Conservation (phyloP, 345 rosid species). For the Salix viminalis region DNA sequence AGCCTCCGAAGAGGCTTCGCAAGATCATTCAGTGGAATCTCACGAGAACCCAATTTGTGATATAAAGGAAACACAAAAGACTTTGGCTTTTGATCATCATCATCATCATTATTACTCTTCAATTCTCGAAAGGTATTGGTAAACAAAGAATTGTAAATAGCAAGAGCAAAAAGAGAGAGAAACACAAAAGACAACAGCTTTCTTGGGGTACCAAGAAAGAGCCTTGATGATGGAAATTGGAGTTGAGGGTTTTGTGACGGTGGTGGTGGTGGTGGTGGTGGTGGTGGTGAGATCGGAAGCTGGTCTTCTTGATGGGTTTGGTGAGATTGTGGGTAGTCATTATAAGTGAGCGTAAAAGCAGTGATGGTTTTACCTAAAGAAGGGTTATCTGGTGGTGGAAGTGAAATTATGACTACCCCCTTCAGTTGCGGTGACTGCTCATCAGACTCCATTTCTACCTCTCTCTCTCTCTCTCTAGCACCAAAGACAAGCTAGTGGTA, state of each 20-base stretch:
- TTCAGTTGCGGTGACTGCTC: slow-evolving; percentile 23
- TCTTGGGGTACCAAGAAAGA: slow-evolving; percentile 32
- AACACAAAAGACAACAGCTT: slow-evolving; percentile 44
- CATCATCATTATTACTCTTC: slow-evolving; percentile 34
- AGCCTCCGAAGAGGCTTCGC: slow-evolving; percentile 46
- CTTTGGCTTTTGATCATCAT: slow-evolving; percentile 35
- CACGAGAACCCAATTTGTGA: slow-evolving; percentile 48
- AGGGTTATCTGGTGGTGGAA: slow-evolving; percentile 80
- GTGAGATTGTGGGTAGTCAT: slow-evolving; percentile 21
- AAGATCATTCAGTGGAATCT: slow-evolving; percentile 33
- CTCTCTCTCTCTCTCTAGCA: not conserved
- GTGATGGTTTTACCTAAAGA: slow-evolving; percentile 86
- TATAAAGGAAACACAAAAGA: slow-evolving; percentile 69
- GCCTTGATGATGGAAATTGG: slow-evolving; percentile 30
- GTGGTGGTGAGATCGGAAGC: slow-evolving; percentile 27
- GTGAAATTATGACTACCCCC: slow-evolving; percentile 72
- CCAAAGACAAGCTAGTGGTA: too few species aligned
- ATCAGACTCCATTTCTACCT: slow-evolving; percentile 42
- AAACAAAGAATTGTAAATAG: slow-evolving; percentile 41
- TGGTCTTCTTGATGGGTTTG: slow-evolving; percentile 9
- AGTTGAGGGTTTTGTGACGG: slow-evolving; percentile 33
- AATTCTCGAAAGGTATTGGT: slow-evolving; percentile 37
- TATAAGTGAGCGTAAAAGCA: slow-evolving; percentile 57
- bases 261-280: slow-evolving; percentile 28
- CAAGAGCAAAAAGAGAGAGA: slow-evolving; percentile 52